These are phyloP conservation scores for Gastrodia elata DNA, from an alignment of 106 monocot species.

Conservation along the genomic window DNA sequence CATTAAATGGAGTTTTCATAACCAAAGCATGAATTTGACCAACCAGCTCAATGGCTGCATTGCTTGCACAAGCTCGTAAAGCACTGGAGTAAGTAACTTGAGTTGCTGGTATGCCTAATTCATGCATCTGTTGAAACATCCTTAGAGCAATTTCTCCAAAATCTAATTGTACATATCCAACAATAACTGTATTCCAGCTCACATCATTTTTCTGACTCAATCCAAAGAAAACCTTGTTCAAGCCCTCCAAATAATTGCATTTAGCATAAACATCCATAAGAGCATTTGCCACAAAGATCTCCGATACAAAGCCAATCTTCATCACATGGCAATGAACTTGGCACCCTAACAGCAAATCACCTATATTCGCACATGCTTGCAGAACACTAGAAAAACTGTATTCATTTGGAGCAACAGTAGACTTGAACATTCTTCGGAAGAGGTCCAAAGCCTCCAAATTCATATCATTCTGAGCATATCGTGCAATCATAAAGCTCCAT, in stretches of 20 bases:
- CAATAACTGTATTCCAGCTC: conserved; percentile 77
- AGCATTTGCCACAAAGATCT: conserved; percentile 68
- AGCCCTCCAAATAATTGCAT: conserved; percentile 41
- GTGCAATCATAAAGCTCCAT: conserved; percentile 82
- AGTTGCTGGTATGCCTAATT: conserved; percentile 27
- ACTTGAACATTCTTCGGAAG: conserved; percentile 40
- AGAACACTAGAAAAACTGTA: conserved; percentile 71
- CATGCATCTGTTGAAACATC: conserved; percentile 54
- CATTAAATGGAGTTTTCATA: conserved; percentile 40
- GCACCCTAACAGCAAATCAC: conserved; percentile 26
- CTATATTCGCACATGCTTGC: conserved; percentile 63
- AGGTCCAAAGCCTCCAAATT: conserved; percentile 56
- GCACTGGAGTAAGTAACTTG: conserved; percentile 81
- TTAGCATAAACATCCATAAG: conserved; percentile 83
- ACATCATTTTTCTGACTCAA: conserved; percentile 55
- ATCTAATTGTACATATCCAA: conserved; percentile 57
- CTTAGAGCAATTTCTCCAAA: conserved; percentile 49
- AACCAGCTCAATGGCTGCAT: conserved; percentile 42
- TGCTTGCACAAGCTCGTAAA: conserved; percentile 72
- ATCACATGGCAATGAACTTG: conserved; percentile 54
- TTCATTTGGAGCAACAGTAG: conserved; percentile 51
- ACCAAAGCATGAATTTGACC: conserved; percentile 60
- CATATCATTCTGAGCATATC: conserved; percentile 50
- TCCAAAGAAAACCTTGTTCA: conserved; percentile 34
- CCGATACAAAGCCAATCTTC: conserved; percentile 50